Conservation (phyloP, 2,329 filamentous ascomycete species). For the Salinomyces thailandicus region DNA sequence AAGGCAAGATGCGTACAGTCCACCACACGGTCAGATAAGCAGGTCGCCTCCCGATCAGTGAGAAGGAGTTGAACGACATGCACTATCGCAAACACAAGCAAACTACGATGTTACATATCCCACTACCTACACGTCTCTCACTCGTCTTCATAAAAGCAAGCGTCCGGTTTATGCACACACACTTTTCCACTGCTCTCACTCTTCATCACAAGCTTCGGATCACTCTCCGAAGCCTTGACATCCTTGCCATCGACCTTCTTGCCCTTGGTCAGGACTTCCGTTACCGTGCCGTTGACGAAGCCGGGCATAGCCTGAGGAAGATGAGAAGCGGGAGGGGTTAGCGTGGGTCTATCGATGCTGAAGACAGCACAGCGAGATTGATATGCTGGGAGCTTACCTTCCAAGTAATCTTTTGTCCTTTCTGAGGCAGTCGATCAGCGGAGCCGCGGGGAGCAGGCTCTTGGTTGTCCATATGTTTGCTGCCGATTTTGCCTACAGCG, state of each 20-base stretch:
- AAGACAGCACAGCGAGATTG: too few relatives aligned
- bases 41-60: too few relatives aligned
- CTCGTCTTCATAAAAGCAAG: slow-evolving; percentile 30
- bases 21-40: too few relatives aligned
- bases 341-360: too few relatives aligned
- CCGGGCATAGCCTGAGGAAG: slow-evolving; percentile 30
- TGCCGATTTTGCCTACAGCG: slow-evolving; percentile 19
- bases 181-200: slow-evolving; percentile 31
- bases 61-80: too few relatives aligned
- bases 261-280: slow-evolving; percentile 31
- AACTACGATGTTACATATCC: too few relatives aligned
- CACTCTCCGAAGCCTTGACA: slow-evolving; percentile 33
- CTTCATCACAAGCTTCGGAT: slow-evolving; percentile 34
- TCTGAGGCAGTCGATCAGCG: slow-evolving; percentile 28
- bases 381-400: too few relatives aligned
- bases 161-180: slow-evolving; percentile 35
- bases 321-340: too few relatives aligned
- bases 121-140: too few relatives aligned
- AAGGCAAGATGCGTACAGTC: too few relatives aligned
- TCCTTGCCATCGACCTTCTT: slow-evolving; percentile 34
- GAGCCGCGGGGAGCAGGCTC: slow-evolving; percentile 24
- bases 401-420: slow-evolving; percentile 35
- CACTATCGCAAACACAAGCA: too few relatives aligned
- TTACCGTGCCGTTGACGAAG: slow-evolving; percentile 32
- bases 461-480: slow-evolving; percentile 23